These are phyloP conservation scores for Fonsecaea pugnacius DNA, from an alignment of 2,329 filamentous ascomycete genomes.

Conservation along the genomic window DNA sequence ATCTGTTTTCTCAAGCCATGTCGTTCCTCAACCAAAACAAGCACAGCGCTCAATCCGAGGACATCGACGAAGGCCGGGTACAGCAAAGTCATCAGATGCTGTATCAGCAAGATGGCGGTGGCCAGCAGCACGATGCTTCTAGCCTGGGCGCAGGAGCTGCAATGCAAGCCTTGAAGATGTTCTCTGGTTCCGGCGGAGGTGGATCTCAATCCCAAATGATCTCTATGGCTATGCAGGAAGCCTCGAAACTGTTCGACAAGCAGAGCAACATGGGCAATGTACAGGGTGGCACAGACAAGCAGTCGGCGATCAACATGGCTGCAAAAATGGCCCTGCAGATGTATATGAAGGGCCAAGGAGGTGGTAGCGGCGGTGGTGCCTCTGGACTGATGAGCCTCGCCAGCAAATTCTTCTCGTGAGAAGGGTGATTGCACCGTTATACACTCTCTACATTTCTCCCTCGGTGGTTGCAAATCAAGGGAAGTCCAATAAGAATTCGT, in stretches of 20 bases:
- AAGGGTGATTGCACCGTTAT: not conserved
- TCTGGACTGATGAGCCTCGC: slow-evolving; percentile 62
- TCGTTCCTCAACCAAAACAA: slow-evolving; percentile 60
- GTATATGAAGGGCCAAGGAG: slow-evolving; percentile 78
- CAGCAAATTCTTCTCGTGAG: slow-evolving; percentile 60
- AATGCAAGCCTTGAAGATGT: slow-evolving; percentile 73
- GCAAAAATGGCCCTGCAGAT: slow-evolving; percentile 88
- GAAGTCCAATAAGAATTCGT: not conserved
- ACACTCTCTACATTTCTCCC: not conserved
- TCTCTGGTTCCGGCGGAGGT: slow-evolving; percentile 39
- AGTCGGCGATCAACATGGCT: slow-evolving; percentile 76
- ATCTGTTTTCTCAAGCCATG: slow-evolving; percentile 62
- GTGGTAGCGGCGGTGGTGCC: slow-evolving; percentile 52
- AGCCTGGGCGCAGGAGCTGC: slow-evolving; percentile 52
- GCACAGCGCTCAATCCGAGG: slow-evolving; percentile 51
- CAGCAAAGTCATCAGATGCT: slow-evolving; percentile 74
- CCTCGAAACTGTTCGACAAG: slow-evolving; percentile 74
- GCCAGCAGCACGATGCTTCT: slow-evolving; percentile 54
- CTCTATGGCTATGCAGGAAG: slow-evolving; percentile 84
- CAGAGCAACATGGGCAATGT: slow-evolving; percentile 61
- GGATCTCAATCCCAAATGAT: slow-evolving; percentile 78
- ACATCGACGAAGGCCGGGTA: slow-evolving; percentile 61
- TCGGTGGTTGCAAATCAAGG: not conserved
- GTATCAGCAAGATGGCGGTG: slow-evolving; percentile 62
- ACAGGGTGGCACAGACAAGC: slow-evolving; percentile 69